These are phyloP conservation scores for Heliophila coronopifolia DNA, from an alignment of 441 rosid genomes.

Conservation along the genomic window DNA sequence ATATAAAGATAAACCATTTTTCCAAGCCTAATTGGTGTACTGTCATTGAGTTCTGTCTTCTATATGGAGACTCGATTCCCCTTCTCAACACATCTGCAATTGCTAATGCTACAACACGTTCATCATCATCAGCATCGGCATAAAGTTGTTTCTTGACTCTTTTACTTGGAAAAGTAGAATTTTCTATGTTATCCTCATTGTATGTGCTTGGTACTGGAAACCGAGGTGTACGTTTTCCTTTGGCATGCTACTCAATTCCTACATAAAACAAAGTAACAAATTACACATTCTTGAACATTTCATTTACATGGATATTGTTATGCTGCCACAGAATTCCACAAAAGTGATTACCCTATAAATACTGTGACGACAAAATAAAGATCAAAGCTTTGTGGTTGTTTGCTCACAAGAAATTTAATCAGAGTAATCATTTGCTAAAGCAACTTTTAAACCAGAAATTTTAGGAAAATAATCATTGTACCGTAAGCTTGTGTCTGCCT, in stretches of 20 bases:
- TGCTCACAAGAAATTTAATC: constrained; percentile 8
- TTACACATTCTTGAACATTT: constrained; percentile 10
- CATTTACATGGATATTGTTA: constrained; percentile 7
- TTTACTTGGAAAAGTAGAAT: constrained; percentile 35
- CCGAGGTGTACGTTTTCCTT: constrained; percentile 91
- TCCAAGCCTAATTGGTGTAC: constrained; percentile 44
- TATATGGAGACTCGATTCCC: constrained; percentile 21
- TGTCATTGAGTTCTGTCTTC: constrained; percentile 15
- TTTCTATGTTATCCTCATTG: constrained; percentile 44
- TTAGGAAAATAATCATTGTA: constrained; percentile 28
- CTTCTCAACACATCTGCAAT: constrained; percentile 24
- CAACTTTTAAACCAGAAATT: constrained; percentile 1
- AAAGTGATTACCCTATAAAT: neutral
- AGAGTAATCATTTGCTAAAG: constrained; percentile 7
- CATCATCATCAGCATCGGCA: constrained; percentile 29
- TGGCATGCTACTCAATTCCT: constrained; percentile 67
- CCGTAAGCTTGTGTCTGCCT: constrained; percentile 56
- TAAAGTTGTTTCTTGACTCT: constrained; percentile 45
- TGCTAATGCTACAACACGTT: constrained; percentile 32
- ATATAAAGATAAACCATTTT: constrained; percentile 44
- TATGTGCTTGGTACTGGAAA: constrained; percentile 47
- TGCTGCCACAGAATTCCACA: constrained; percentile 8
- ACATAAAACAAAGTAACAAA: constrained; percentile 5
- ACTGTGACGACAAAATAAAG: neutral
- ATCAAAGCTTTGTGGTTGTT: constrained; percentile 5